A percentile compares a stretch with the other conserved stretches of the same genome.
phyloP scores from a whole-genome alignment of 805 yeast genomes.

The Hyphopichia homilentoma region DNA sequence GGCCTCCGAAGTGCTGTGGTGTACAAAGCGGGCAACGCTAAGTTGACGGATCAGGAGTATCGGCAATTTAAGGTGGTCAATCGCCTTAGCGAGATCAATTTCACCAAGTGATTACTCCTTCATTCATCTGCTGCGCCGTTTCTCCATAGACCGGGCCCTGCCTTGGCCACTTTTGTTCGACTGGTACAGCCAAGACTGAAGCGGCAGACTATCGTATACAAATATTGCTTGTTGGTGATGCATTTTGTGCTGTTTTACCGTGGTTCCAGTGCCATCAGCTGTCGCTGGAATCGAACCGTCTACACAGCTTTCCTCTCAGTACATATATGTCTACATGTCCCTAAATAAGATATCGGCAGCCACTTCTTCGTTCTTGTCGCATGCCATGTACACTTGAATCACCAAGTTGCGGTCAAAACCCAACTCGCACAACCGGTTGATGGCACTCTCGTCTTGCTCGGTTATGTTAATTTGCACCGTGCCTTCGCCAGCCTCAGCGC shows the following conservation, averaged over 20 bases:
- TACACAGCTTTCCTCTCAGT: no score
- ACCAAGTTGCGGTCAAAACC: conserved; percentile 89
- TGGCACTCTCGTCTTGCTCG: conserved; percentile 85
- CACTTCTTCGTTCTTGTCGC: conserved; percentile 95
- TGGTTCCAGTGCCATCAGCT: no score
- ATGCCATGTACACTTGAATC: conserved; percentile 92
- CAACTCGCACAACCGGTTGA: conserved; percentile 80
- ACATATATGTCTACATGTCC: no score
- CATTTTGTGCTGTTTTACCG: no score
- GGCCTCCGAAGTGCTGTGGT: conserved; percentile 61
- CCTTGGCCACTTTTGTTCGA: no score
- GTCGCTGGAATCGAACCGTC: no score
- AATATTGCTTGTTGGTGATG: no score
- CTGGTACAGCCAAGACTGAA: neutral
- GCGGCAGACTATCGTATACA: no score
- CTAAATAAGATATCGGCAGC: conserved; percentile 88
- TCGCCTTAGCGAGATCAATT: neutral
- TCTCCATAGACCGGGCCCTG: no score
- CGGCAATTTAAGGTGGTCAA: conserved; percentile 8
- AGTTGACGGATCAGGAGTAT: conserved; percentile 36
- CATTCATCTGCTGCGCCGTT: no score
- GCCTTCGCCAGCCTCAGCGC: conserved; percentile 33
- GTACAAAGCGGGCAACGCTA: conserved; percentile 71
- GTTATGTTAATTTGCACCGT: conserved; percentile 60
- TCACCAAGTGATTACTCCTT: no score